Conservation (phyloP, 305 asterid genomes). For the Fraxinus velutina region DNA sequence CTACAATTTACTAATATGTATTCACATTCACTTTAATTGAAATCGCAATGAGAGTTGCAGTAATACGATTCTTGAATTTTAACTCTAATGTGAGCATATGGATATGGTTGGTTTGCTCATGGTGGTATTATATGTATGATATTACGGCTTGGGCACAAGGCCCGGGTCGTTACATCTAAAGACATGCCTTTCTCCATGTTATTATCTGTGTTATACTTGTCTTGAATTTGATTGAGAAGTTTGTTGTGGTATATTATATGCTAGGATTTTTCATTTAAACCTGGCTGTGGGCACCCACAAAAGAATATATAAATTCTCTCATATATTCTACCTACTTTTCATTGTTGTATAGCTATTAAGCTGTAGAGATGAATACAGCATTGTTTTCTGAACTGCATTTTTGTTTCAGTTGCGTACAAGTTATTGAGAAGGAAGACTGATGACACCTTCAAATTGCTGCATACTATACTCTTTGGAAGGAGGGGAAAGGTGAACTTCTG, state of each 20-base stretch:
- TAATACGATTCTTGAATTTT: neutral
- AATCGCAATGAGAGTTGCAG: neutral
- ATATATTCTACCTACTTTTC: neutral
- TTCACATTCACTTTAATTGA: neutral
- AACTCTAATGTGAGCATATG: neutral
- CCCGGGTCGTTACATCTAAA: neutral
- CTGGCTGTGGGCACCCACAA: neutral
- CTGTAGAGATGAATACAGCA: conserved; percentile 7
- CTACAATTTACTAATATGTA: conserved; percentile 2
- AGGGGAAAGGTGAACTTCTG: conserved; percentile 71
- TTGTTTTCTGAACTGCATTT: conserved; percentile 22
- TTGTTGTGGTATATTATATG: neutral
- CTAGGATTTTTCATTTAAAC: neutral
- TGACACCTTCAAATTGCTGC: conserved; percentile 75
- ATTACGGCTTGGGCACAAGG: neutral
- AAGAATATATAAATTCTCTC: neutral
- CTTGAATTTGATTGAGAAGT: neutral
- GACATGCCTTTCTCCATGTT: conserved; percentile 2
- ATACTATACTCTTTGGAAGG: conserved; percentile 72
- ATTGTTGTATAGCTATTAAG: neutral
- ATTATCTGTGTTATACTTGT: neutral
- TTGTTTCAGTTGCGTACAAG: conserved; percentile 68
- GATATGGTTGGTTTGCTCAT: neutral
- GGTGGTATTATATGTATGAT: neutral
- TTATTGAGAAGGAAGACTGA: conserved; percentile 78